Evolutionary conservation across 768 basidiomycete genomes (phyloP), one percentile per base, ranked within the genome.

Genomic region (Gelatoporia subvermispora): DNA sequence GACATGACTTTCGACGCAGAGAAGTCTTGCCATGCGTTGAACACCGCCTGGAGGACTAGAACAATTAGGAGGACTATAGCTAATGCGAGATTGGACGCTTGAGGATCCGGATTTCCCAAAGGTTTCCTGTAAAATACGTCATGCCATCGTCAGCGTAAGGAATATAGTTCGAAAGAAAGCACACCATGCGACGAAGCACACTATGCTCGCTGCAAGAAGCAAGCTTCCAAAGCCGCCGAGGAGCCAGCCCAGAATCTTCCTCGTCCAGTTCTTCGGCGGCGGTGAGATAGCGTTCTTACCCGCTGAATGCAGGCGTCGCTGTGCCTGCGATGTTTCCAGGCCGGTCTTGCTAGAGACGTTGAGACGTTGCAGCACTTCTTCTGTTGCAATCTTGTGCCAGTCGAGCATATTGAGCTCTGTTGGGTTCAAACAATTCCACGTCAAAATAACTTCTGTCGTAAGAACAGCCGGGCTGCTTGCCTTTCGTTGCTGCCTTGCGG

Each of bases 11-110:
- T 65, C 0, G 71, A 65, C 0, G 80, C 80, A 0, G 76, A 75
- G 51, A 70, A 81, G 58, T 81, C 80, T 59, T 75, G 74, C 73
- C 73, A 79, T 1, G 78, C 77, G 51, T 79, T 79, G 66, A 79
- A 72, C n/a, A 64, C 47, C 0, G 74, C 69, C 48, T 74, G 72
- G 2, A 76, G 52, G 9, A 62, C 18, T 16, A 73, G 61, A 48
- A 75, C 72, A 39, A 74, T 57, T 5, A 76, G 61, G 5, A 84
- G 70, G 10, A 82, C 75, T 38, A 82, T 64, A 0, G 78, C 81
- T 4, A 84, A 67, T 4, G 79, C 82, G 21, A 84, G 68, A 54
- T 82, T 81, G 3, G 80, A 72, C 0, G 70, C 67, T 18, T 65
- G 57, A 8, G 81, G 82, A 42, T 69, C 58, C 1, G 79, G 79